A percentile compares a stretch with the other conserved stretches of the same genome.
Evolutionary conservation across 2,329 filamentous ascomycete species (phyloP).

Genomic region (Paramyrothecium sp.): DNA sequence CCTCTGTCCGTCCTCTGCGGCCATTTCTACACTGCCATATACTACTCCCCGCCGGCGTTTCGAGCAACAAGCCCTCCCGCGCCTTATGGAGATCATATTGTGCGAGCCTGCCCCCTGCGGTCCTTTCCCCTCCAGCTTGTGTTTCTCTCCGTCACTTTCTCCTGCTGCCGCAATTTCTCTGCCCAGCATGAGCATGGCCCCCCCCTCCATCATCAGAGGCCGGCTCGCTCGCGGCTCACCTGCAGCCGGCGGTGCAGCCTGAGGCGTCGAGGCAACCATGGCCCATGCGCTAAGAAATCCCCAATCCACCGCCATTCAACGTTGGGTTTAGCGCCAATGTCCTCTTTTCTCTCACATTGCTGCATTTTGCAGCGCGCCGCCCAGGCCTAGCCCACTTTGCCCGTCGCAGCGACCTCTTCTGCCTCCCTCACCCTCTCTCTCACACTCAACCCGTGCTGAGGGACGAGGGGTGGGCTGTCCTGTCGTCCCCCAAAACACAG

Average conservation of each 20-base stretch:
- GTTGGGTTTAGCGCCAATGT: conserved; percentile 33
- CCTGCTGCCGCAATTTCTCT: not conserved
- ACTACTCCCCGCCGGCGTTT: not conserved
- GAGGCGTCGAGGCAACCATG: conserved; percentile 7
- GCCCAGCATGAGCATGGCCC: not conserved
- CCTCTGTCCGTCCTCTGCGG: not conserved
- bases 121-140: not conserved
- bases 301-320: conserved; percentile 32
- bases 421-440: not conserved
- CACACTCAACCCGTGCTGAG: not conserved
- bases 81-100: not conserved
- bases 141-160: not conserved
- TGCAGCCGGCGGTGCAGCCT: conserved; percentile 9
- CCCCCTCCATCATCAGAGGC: not conserved
- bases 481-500: not conserved
- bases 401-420: too few relatives aligned
- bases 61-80: not conserved
- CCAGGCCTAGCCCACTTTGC: not conserved
- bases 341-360: conserved; percentile 12
- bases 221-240: not conserved
- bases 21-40: too few relatives aligned
- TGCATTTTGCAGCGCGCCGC: not conserved
- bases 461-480: not conserved
- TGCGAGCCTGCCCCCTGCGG: not conserved
- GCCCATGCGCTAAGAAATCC: conserved; percentile 27